phyloP scores from a whole-genome alignment of 2,329 filamentous ascomycete species.

The Neonectria sp. region DNA sequence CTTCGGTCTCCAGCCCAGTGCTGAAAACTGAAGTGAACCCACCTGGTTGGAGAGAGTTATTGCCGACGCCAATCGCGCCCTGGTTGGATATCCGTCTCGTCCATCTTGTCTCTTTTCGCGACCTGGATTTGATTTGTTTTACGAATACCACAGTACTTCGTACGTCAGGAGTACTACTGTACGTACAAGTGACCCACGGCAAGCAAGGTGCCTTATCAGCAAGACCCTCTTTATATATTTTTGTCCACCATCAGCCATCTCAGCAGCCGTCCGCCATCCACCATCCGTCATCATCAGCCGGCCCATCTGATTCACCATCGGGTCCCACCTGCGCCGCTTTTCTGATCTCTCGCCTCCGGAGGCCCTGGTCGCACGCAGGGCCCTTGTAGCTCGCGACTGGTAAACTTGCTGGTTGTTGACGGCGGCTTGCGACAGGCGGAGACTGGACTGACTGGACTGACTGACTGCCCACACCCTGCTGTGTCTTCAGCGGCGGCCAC shows the following conservation, averaged over 20 bases:
- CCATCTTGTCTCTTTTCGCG: constrained; percentile 15
- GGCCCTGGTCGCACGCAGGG: constrained; percentile 11
- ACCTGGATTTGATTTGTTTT: constrained; percentile 17
- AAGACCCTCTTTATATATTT: constrained; percentile 47
- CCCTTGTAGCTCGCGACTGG: too few species aligned
- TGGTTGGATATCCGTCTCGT: not conserved
- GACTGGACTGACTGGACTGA: not conserved
- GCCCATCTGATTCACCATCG: constrained; percentile 33
- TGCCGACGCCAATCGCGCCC: constrained; percentile 36
- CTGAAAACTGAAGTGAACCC: constrained; percentile 15
- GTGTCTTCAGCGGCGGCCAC: not conserved
- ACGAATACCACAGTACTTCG: not conserved
- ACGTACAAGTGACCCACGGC: constrained; percentile 28
- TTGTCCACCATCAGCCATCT: constrained; percentile 28
- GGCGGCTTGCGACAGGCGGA: not conserved
- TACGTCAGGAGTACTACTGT: not conserved
- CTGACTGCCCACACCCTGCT: constrained; percentile 5
- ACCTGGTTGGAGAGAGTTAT: constrained; percentile 32
- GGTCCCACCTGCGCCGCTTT: constrained; percentile 44
- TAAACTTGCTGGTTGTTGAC: not conserved
- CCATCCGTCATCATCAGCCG: constrained; percentile 25
- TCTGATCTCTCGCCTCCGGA: constrained; percentile 40
- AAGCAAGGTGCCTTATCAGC: constrained; percentile 47
- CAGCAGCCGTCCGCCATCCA: constrained; percentile 17
- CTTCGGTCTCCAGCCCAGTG: constrained; percentile 17